These are phyloP conservation scores for Petunia hybrid DNA, from an alignment of 305 asterid species.

Conservation along the genomic window DNA sequence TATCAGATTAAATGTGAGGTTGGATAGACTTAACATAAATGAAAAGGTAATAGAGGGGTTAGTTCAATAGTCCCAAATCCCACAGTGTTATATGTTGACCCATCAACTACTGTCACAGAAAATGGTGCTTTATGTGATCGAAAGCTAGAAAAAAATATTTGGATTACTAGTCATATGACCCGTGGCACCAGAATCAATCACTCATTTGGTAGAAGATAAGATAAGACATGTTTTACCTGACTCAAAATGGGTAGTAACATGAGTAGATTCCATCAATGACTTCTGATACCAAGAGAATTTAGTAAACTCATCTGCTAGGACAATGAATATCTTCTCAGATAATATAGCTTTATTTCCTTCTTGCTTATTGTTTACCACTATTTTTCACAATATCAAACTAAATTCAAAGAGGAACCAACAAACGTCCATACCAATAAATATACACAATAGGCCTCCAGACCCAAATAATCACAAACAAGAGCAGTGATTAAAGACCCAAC, in stretches of 20 bases:
- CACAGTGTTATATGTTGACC: not conserved
- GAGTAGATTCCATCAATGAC: not conserved
- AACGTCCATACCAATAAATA: too few species aligned
- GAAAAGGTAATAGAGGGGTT: not conserved
- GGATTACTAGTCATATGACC: not conserved
- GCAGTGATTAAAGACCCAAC: too few species aligned
- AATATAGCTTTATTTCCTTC: too few species aligned
- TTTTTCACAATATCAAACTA: too few species aligned
- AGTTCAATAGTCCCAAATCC: not conserved
- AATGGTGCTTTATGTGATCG: not conserved
- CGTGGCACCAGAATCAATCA: not conserved
- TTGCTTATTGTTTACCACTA: too few species aligned
- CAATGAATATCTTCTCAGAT: not conserved
- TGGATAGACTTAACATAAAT: not conserved
- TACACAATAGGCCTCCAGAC: too few species aligned
- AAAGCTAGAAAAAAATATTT: not conserved
- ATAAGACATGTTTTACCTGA: not conserved
- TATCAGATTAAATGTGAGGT: not conserved
- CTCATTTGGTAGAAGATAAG: not conserved
- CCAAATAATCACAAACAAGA: too few species aligned
- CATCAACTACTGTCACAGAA: not conserved
- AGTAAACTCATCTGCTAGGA: not conserved
- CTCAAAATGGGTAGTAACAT: not conserved
- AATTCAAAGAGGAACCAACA: too few species aligned
- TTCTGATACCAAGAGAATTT: not conserved